phyloP scores from a whole-genome alignment of 257 asterid genomes.

The Verbascum thapsus region DNA sequence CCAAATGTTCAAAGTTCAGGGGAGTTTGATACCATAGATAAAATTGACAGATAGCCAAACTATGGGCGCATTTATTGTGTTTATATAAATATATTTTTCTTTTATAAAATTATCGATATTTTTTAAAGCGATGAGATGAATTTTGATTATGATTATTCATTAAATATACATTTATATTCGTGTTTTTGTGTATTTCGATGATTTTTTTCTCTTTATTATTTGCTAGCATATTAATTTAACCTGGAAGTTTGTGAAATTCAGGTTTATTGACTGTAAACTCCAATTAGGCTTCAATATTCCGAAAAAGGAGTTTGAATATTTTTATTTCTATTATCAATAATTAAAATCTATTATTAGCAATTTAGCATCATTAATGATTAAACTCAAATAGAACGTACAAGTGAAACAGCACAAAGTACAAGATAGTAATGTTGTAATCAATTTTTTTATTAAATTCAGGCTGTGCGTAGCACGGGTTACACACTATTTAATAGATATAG shows the following conservation, averaged over 20 bases:
- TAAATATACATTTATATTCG: not conserved
- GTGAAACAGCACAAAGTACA: not conserved
- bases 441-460: too few species aligned
- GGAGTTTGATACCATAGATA: too few species aligned
- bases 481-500: too few species aligned
- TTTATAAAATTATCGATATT: slow-evolving; percentile 14
- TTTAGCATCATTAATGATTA: too few species aligned
- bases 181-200: too few species aligned
- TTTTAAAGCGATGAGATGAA: not conserved
- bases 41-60: too few species aligned
- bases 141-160: too few species aligned
- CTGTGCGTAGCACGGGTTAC: too few species aligned
- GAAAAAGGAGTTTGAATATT: slow-evolving; percentile 15
- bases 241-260: slow-evolving; percentile 12
- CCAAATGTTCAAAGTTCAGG: too few species aligned
- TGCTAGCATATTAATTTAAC: not conserved
- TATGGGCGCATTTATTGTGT: slow-evolving; percentile 40
- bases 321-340: slow-evolving; percentile 30
- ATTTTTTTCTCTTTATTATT: not conserved
- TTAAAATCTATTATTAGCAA: too few species aligned
- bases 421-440: not conserved
- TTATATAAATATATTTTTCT: too few species aligned
- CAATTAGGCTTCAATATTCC: slow-evolving; percentile 25
- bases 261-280: slow-evolving; percentile 33
- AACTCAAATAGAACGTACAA: too few species aligned